A percentile compares a stretch with the other conserved stretches of the same genome.
These are phyloP conservation scores for Groenewaldozyma auringiensis DNA, from an alignment of 1,139 yeast species.

Conservation along the genomic window DNA sequence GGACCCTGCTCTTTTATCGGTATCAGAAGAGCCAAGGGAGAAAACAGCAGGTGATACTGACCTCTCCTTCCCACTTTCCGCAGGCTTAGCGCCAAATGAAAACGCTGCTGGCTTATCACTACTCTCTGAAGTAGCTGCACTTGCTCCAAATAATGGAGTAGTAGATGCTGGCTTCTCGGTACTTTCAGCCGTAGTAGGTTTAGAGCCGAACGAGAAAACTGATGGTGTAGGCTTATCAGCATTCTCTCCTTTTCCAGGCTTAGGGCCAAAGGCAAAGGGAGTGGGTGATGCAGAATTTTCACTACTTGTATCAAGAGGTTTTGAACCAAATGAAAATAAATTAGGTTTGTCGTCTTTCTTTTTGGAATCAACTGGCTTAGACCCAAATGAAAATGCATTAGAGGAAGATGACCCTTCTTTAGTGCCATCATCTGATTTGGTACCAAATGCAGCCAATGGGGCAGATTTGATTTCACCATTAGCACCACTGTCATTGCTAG, in stretches of 20 bases:
- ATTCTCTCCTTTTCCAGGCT: conserved; percentile 1
- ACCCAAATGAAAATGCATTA: conserved; percentile 7
- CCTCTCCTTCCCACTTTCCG: too few relatives aligned
- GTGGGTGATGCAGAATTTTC: conserved; percentile 6
- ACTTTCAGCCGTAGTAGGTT: neutral
- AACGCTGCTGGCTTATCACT: neutral
- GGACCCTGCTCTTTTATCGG: conserved; percentile 1
- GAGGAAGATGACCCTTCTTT: neutral
- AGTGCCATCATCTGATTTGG: neutral
- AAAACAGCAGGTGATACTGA: too few relatives aligned
- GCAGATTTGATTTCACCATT: neutral
- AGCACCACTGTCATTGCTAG: neutral
- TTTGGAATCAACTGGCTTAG: neutral
- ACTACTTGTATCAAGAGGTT: neutral
- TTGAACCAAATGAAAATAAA: conserved; percentile 1
- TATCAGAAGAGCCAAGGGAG: conserved; percentile 9
- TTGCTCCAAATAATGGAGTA: conserved; percentile 2
- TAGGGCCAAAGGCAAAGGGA: conserved; percentile 9
- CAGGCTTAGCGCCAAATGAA: conserved; percentile 1
- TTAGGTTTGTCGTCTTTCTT: neutral
- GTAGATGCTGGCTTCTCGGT: neutral
- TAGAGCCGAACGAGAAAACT: conserved; percentile 5
- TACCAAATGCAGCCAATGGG: neutral
- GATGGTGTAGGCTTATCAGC: conserved; percentile 3
- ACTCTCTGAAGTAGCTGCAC: too few relatives aligned